Percentiles rank a stretch among this genome's conserved stretches.
phyloP scores from a whole-genome alignment of 2,329 filamentous ascomycete species.

The Thelonectria discophora region DNA sequence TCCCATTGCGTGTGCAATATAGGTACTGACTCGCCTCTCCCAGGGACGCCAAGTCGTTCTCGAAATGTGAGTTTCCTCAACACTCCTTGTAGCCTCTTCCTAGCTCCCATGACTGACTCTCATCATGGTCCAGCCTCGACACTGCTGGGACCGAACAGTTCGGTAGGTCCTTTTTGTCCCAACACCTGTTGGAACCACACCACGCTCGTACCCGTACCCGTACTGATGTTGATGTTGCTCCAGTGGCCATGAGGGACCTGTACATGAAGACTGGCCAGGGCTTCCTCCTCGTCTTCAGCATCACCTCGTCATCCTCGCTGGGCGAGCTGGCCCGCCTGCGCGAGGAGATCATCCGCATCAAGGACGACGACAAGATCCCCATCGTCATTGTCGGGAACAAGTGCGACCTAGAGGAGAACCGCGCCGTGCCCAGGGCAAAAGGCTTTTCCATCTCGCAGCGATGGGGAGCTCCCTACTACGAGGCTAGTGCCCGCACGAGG shows the following conservation, averaged over 20 bases:
- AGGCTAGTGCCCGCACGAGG: slow-evolving; percentile 82
- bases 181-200: slow-evolving; percentile 21
- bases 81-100: background rate
- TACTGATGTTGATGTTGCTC: slow-evolving; percentile 38
- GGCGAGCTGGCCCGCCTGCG: slow-evolving; percentile 82
- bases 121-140: slow-evolving; percentile 68
- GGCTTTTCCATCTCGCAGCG: slow-evolving; percentile 86
- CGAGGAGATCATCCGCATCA: slow-evolving; percentile 91
- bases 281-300: slow-evolving; percentile 91
- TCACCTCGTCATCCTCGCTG: slow-evolving; percentile 85
- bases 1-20: no score
- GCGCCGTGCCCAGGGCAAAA: slow-evolving; percentile 77
- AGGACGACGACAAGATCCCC: slow-evolving; percentile 84
- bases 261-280: slow-evolving; percentile 96
- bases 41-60: slow-evolving; percentile 88
- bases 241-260: slow-evolving; percentile 76
- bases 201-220: slow-evolving; percentile 27
- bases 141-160: slow-evolving; percentile 94
- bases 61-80: slow-evolving; percentile 74
- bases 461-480: slow-evolving; percentile 92
- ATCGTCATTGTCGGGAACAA: slow-evolving; percentile 95
- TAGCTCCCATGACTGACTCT: slow-evolving; percentile 33
- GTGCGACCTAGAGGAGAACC: slow-evolving; percentile 86
- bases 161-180: slow-evolving; percentile 64
- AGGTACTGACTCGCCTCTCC: slow-evolving; percentile 45